Evolutionary conservation across 2,329 filamentous ascomycete genomes (phyloP).

Genomic region (Paecilomyces niveus): DNA sequence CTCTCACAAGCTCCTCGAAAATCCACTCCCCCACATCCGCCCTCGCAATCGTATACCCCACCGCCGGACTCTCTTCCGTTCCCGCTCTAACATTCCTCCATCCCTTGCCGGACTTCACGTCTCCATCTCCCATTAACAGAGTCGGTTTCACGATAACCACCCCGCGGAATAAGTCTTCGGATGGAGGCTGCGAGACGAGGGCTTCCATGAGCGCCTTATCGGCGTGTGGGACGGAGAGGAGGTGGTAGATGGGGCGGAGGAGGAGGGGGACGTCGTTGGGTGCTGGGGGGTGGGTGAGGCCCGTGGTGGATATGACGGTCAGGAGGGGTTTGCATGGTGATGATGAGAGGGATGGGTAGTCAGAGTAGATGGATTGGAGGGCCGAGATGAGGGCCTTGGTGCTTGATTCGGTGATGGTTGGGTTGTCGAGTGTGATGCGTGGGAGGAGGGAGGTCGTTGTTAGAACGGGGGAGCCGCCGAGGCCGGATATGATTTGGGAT

Average conservation of each 20-base stretch:
- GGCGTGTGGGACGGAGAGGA: slow-evolving; percentile 26
- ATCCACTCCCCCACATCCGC: slow-evolving; percentile 31
- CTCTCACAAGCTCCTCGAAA: slow-evolving; percentile 18
- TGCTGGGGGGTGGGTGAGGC: slow-evolving; percentile 18
- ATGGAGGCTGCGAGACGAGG: slow-evolving; percentile 15
- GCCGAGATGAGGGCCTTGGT: slow-evolving; percentile 19
- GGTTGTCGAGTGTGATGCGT: slow-evolving; percentile 24
- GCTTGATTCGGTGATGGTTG: slow-evolving; percentile 25
- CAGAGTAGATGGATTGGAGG: slow-evolving; percentile 12
- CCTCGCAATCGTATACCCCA: slow-evolving; percentile 28
- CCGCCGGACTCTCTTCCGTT: slow-evolving; percentile 18
- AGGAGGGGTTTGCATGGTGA: slow-evolving; percentile 14
- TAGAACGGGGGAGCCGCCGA: slow-evolving; percentile 33
- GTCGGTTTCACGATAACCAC: slow-evolving; percentile 27
- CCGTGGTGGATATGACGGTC: slow-evolving; percentile 26
- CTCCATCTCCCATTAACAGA: slow-evolving; percentile 21
- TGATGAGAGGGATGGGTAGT: background rate
- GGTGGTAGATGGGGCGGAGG: slow-evolving; percentile 25
- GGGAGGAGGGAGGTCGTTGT: slow-evolving; percentile 10
- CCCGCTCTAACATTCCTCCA: slow-evolving; percentile 19
- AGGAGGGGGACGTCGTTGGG: slow-evolving; percentile 20
- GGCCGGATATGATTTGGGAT: slow-evolving; percentile 41
- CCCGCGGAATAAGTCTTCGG: slow-evolving; percentile 10
- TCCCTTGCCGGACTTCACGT: slow-evolving; percentile 18
- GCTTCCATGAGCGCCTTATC: slow-evolving; percentile 31